phyloP scores from a whole-genome alignment of 208 protist species.

The Vickermania ingenoplastis region DNA sequence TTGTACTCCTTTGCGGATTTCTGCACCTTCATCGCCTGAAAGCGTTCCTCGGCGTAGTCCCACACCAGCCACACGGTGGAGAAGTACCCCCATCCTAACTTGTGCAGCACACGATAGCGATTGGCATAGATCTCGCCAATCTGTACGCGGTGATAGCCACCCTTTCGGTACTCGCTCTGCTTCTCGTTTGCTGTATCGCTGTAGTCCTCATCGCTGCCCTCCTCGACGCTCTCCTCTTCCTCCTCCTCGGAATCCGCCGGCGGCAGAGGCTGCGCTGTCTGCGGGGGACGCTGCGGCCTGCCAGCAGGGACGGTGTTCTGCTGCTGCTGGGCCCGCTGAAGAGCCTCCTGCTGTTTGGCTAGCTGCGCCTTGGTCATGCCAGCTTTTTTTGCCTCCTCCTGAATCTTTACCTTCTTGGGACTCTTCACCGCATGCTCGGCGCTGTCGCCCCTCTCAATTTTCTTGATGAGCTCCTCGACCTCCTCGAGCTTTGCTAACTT shows the following conservation, averaged over 20 bases:
- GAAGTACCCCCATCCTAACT: conserved; percentile 99
- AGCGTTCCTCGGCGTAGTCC: conserved; percentile 92
- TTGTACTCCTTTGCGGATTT: conserved; percentile 72
- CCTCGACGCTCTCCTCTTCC: conserved; percentile 23
- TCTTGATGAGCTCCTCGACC: conserved; percentile 36
- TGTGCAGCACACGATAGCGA: conserved; percentile 90
- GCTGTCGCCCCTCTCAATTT: conserved; percentile 28
- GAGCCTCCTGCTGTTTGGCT: conserved; percentile 21
- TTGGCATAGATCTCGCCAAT: conserved; percentile 91
- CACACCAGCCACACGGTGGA: conserved; percentile 98
- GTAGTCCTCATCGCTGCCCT: conserved; percentile 67
- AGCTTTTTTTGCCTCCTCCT: conserved; percentile 25
- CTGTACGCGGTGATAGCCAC: conserved; percentile 95
- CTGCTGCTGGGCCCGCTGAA: not conserved
- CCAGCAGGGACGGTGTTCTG: not conserved
- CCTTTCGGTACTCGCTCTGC: conserved; percentile 81
- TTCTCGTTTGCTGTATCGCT: conserved; percentile 83
- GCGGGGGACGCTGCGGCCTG: too few species aligned
- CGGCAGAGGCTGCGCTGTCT: not conserved
- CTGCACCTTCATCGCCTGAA: conserved; percentile 80
- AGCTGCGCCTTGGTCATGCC: conserved; percentile 68
- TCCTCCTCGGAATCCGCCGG: conserved; percentile 29
- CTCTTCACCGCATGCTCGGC: not conserved
- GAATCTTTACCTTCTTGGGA: conserved; percentile 15
- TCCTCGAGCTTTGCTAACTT: conserved; percentile 34